Evolutionary conservation across 352 stramenopile species (phyloP).

Genomic region (Phytophthora pistaciae): DNA sequence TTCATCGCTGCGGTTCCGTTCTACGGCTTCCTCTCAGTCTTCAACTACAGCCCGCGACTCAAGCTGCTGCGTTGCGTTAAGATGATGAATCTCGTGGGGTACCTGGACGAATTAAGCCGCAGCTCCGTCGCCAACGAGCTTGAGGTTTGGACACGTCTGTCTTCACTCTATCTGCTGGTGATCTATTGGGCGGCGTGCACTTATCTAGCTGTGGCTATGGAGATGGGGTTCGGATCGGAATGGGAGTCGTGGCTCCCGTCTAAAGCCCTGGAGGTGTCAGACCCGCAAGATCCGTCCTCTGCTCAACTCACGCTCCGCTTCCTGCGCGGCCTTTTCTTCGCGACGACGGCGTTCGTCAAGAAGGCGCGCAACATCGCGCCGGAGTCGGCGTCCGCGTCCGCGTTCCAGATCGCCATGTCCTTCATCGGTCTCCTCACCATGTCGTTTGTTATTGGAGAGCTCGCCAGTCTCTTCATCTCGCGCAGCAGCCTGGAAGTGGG

Average conservation of each 20-base stretch:
- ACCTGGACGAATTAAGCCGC: conserved; percentile 67
- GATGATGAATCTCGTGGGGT: conserved; percentile 58
- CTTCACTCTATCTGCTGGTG: conserved; percentile 59
- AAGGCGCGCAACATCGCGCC: conserved; percentile 51
- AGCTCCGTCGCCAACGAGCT: conserved; percentile 58
- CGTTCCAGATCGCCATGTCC: conserved; percentile 49
- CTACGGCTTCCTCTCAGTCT: conserved; percentile 49
- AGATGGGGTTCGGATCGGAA: conserved; percentile 51
- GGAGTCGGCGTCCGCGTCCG: conserved; percentile 29
- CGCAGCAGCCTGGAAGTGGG: conserved; percentile 60
- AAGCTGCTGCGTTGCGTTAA: conserved; percentile 55
- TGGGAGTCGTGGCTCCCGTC: conserved; percentile 65
- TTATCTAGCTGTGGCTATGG: conserved; percentile 50
- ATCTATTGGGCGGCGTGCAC: conserved; percentile 73
- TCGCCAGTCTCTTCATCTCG: conserved; percentile 57
- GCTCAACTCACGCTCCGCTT: conserved; percentile 39
- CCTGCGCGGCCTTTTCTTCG: conserved; percentile 54
- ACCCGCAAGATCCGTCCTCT: conserved; percentile 37
- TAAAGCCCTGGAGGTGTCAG: conserved; percentile 33
- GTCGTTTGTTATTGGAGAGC: conserved; percentile 58
- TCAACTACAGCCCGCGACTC: conserved; percentile 38
- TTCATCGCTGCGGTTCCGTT: conserved; percentile 47
- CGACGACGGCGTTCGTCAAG: conserved; percentile 51
- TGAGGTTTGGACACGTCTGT: conserved; percentile 56
- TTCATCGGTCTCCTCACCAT: conserved; percentile 55